Evolutionary conservation across 257 asterid genomes (phyloP).

Genomic region (Thymus quinquecostatus): DNA sequence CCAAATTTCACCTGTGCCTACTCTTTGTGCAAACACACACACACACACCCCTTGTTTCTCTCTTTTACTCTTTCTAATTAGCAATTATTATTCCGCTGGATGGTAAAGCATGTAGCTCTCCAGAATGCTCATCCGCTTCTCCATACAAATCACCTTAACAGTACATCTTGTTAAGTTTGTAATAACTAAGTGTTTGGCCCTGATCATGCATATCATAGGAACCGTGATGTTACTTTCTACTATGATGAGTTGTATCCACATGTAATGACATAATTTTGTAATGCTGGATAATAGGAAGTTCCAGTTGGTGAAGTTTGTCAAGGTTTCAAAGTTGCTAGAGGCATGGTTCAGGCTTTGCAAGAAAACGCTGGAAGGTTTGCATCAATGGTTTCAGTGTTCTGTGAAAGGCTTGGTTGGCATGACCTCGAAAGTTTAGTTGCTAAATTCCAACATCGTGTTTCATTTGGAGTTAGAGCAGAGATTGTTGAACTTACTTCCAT

Average conservation of each 20-base stretch:
- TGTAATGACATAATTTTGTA: conserved; percentile 26
- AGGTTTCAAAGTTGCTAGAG: conserved; percentile 92
- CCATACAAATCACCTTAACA: neutral
- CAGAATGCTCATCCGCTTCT: neutral
- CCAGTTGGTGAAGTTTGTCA: conserved; percentile 85
- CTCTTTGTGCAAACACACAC: conserved; percentile 4
- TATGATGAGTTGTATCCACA: conserved; percentile 14
- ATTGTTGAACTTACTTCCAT: conserved; percentile 93
- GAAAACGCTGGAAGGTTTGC: conserved; percentile 99
- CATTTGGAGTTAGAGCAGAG: conserved; percentile 98
- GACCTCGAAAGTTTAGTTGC: conserved; percentile 89
- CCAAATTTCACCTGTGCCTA: conserved; percentile 16
- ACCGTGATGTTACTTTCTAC: conserved; percentile 18
- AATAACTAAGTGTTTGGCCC: conserved; percentile 6
- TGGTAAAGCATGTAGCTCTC: conserved; percentile 18
- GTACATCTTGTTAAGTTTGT: conserved; percentile 10
- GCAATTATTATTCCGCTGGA: neutral
- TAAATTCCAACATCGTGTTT: conserved; percentile 94
- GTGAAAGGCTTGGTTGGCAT: conserved; percentile 99
- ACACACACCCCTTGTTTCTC: conserved; percentile 1
- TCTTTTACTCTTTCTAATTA: neutral
- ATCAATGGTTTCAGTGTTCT: conserved; percentile 96
- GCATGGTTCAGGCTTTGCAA: conserved; percentile 98
- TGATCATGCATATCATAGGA: conserved; percentile 9
- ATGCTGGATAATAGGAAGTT: conserved; percentile 66